Conservation (phyloP, 495 filamentous ascomycete species). For the Astrothelium subdiscretum region DNA sequence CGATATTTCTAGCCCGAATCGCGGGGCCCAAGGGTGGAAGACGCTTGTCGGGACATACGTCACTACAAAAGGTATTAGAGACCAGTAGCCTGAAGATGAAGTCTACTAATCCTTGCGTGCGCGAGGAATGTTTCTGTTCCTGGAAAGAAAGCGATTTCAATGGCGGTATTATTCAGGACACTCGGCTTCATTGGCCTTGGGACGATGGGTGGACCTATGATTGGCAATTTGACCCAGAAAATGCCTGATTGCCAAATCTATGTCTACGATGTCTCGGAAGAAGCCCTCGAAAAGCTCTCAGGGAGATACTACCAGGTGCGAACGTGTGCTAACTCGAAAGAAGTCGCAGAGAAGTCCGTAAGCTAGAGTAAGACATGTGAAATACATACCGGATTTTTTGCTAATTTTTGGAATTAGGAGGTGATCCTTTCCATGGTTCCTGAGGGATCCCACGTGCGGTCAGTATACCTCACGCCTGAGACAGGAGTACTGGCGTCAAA, state of each 20-base stretch:
- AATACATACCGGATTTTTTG: background rate
- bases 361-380: conserved; percentile 4
- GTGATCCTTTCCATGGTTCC: conserved; percentile 30
- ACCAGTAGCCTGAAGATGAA: too few species aligned
- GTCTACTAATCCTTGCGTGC: too few species aligned
- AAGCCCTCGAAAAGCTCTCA: conserved; percentile 26
- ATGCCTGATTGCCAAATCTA: conserved; percentile 22
- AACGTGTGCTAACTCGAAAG: conserved; percentile 23
- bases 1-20: background rate
- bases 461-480: conserved; percentile 27
- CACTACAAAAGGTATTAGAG: too few species aligned
- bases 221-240: conserved; percentile 31
- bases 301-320: conserved; percentile 19
- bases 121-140: too few species aligned
- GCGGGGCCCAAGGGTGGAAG: background rate
- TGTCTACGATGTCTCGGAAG: conserved; percentile 31
- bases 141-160: too few species aligned
- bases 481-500: conserved; percentile 27
- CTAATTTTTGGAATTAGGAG: conserved; percentile 16
- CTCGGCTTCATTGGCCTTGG: conserved; percentile 40
- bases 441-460: conserved; percentile 28
- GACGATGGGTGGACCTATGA: conserved; percentile 39
- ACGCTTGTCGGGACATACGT: background rate
- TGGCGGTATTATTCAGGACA: conserved; percentile 10
- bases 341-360: conserved; percentile 36